These are phyloP conservation scores for Blumeria hordei DNA, from an alignment of 2,329 filamentous ascomycete genomes.

Conservation along the genomic window DNA sequence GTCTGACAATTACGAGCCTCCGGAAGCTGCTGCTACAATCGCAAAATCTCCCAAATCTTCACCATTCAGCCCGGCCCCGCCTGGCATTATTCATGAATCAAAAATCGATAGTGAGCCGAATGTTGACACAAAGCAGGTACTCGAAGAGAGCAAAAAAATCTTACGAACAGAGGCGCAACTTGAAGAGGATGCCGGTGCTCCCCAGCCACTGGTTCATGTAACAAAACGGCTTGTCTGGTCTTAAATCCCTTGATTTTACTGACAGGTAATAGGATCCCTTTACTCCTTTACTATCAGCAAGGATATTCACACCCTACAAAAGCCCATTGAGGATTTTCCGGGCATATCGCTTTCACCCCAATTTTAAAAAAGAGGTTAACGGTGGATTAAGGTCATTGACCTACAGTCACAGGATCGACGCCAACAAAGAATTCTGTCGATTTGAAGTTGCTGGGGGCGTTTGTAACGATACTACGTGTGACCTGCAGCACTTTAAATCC, in stretches of 20 bases:
- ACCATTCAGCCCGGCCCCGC: conserved; percentile 20
- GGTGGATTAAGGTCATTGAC: conserved; percentile 74
- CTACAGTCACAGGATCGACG: conserved; percentile 77
- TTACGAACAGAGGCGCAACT: conserved; percentile 6
- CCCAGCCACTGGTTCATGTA: conserved; percentile 9
- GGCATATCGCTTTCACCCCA: conserved; percentile 73
- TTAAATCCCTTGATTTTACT: conserved; percentile 4
- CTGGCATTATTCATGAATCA: conserved; percentile 12
- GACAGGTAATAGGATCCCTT: conserved; percentile 4
- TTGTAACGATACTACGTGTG: conserved; percentile 52
- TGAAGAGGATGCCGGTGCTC: conserved; percentile 4
- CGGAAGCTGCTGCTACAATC: conserved; percentile 17
- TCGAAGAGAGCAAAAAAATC: conserved; percentile 5
- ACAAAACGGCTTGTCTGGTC: conserved; percentile 4
- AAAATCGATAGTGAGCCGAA: conserved; percentile 3
- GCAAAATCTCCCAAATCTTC: conserved; percentile 14
- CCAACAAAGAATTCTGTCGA: conserved; percentile 48
- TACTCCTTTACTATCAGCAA: background rate
- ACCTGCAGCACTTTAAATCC: conserved; percentile 55
- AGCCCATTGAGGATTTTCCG: conserved; percentile 66
- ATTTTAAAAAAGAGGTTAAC: conserved; percentile 41
- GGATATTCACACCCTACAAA: conserved; percentile 39
- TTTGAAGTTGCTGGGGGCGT: conserved; percentile 44
- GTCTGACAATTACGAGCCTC: conserved; percentile 32
- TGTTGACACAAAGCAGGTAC: conserved; percentile 11